Conservation (phyloP, 78 protist genomes). For the Polysphondylium violaceum region DNA sequence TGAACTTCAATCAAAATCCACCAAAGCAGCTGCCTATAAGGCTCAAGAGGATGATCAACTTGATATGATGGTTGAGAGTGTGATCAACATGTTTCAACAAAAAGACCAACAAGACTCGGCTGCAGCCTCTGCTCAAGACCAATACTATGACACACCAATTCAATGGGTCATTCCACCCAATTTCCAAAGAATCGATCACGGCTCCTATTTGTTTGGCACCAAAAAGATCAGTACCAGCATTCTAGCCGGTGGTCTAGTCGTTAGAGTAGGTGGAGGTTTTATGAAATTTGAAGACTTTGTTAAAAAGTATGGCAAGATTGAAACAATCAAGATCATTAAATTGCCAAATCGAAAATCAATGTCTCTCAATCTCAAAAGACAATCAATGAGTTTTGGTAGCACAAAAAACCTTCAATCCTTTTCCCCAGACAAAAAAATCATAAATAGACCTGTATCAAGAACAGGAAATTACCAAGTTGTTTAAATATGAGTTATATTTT, state of each 20-base stretch:
- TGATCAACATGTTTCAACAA: slow-evolving; percentile 6
- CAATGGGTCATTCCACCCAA: slow-evolving; percentile 8
- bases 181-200: neutral
- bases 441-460: no score
- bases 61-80: slow-evolving; percentile 35
- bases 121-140: neutral
- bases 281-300: neutral
- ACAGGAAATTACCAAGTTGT: no score
- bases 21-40: neutral
- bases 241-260: neutral
- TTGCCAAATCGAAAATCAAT: no score
- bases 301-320: neutral
- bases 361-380: no score
- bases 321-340: slow-evolving; percentile 19
- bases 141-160: neutral
- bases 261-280: slow-evolving; percentile 39
- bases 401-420: no score
- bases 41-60: slow-evolving; percentile 24
- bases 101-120: no score
- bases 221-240: neutral
- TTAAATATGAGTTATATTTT: no score
- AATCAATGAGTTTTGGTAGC: no score
- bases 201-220: slow-evolving; percentile 13
- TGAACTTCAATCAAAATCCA: neutral
- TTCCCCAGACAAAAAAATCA: no score